Base-by-base conservation (phyloP, 495 filamentous ascomycete genomes). In the Friedmanniomyces endolithicus region DNA sequence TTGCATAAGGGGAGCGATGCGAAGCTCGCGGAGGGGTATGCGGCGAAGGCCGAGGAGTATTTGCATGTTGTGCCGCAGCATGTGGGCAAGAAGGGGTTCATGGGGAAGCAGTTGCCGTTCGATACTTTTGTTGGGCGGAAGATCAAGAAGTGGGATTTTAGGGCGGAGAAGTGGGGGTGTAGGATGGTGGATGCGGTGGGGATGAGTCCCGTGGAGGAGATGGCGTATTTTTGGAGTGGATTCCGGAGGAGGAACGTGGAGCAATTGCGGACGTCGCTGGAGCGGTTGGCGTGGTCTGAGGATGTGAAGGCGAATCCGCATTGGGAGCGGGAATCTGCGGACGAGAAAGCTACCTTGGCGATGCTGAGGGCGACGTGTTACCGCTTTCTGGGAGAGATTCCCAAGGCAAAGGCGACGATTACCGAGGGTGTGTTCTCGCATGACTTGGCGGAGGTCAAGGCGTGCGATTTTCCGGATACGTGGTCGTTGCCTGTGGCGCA, bases 211-310 rank as follows among this genome's bases (percentile, higher is more conserved):
- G 67, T 87, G 1, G 81, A 88, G 63, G 92, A 98, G 71, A 95
- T 98, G 88, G 81, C 86, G n/a, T 95, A 90, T 67, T 81, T 97
- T 63, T 98, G 92, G 92, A 88, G 78, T 56, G 85, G 85, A 1
- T 72, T 73, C 40, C 94, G 86, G 68, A 80, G 88, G 39, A 92
- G 95, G 86, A 72, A 74, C 20, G 57, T 68, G 6, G 67, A 68
- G 1, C 78, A 87, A 56, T 71, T 95, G 16, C 75, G 87, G 44
- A 71, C 73, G 25, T 86, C 83, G 1, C 62, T 89, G 17, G 64
- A 65, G 7, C 72, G 74, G 11, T 67, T 96, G 6, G 72, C 77
- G 4, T 95, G 87, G 87, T 71, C 74, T 29, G 72, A 83, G 12
- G 72, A 75, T 39, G 68, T 71, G 49, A 70, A 80, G 0, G 71